Evolutionary conservation across 768 basidiomycete genomes (phyloP).

Genomic region (Ramaria sp.): DNA sequence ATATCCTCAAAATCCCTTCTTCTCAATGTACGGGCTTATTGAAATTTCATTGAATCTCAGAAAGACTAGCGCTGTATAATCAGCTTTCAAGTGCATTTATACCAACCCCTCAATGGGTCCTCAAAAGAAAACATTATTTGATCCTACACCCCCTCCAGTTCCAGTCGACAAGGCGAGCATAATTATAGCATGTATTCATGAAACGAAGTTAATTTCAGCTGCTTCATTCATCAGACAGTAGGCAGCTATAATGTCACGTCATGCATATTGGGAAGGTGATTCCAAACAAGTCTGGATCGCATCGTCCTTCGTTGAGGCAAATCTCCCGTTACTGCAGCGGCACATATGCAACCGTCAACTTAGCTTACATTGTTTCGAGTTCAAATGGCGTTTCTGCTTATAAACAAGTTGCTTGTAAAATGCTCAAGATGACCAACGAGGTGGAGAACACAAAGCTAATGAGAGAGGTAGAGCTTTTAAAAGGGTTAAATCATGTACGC

Average conservation of each 20-base stretch:
- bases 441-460: slow-evolving; percentile 43
- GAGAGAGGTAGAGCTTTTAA: slow-evolving; percentile 72
- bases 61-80: background rate
- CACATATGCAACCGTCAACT: slow-evolving; percentile 72
- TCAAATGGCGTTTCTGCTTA: slow-evolving; percentile 44
- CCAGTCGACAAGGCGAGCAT: slow-evolving; percentile 40
- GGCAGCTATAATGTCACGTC: slow-evolving; percentile 66
- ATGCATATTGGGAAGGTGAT: slow-evolving; percentile 54
- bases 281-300: no score
- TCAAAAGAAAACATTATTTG: slow-evolving; percentile 44
- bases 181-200: background rate
- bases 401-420: slow-evolving; percentile 78
- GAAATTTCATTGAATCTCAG: background rate
- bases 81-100: slow-evolving; percentile 61
- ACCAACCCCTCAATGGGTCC: slow-evolving; percentile 34
- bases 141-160: slow-evolving; percentile 47
- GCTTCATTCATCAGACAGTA: slow-evolving; percentile 25
- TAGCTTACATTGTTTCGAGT: slow-evolving; percentile 28
- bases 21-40: slow-evolving; percentile 39
- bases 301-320: no score
- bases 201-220: background rate
- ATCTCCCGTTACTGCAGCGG: slow-evolving; percentile 28
- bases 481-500: slow-evolving; percentile 59
- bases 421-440: slow-evolving; percentile 34
- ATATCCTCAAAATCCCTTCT: slow-evolving; percentile 54